Evolutionary conservation across 768 basidiomycete genomes (phyloP).

Genomic region (Mycena venus): DNA sequence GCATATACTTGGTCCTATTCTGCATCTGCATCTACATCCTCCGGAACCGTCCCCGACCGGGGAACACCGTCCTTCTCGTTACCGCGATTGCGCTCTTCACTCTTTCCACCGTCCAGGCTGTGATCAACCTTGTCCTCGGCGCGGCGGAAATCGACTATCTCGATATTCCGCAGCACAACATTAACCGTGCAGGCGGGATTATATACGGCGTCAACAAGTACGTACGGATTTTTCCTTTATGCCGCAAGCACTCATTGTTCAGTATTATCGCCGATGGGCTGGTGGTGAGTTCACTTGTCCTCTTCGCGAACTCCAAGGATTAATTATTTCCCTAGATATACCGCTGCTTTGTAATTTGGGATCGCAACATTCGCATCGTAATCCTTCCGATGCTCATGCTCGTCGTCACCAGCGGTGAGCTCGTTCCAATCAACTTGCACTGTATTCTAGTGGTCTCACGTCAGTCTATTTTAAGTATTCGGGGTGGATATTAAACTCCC

Average conservation of each 20-base stretch:
- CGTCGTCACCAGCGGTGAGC: constrained; percentile 42
- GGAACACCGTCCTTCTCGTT: constrained; percentile 40
- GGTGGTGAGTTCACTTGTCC: constrained; percentile 38
- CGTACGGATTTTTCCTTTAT: constrained; percentile 12
- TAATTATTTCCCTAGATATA: constrained; percentile 40
- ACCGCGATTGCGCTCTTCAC: constrained; percentile 45
- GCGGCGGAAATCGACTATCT: constrained; percentile 38
- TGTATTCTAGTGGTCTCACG: not conserved
- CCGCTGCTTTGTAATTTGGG: constrained; percentile 49
- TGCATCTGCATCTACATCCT: constrained; percentile 45
- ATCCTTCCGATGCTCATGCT: constrained; percentile 41
- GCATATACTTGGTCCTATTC: constrained; percentile 46
- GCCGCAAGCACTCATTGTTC: not conserved
- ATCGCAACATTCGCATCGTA: constrained; percentile 43
- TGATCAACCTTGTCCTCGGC: constrained; percentile 44
- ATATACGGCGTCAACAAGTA: constrained; percentile 51
- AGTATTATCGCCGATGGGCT: constrained; percentile 47
- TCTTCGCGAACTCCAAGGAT: not conserved
- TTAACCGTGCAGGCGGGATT: constrained; percentile 42
- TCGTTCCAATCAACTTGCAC: not conserved
- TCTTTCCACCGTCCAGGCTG: constrained; percentile 44
- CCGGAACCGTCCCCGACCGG: constrained; percentile 32
- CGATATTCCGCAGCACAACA: constrained; percentile 39
- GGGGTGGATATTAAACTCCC: constrained; percentile 44
- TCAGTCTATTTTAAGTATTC: constrained; percentile 1